Percentiles rank a stretch among this genome's conserved stretches.
These are phyloP conservation scores for Trichoderma endophyticum DNA, from an alignment of 2,329 filamentous ascomycete species.

Conservation along the genomic window DNA sequence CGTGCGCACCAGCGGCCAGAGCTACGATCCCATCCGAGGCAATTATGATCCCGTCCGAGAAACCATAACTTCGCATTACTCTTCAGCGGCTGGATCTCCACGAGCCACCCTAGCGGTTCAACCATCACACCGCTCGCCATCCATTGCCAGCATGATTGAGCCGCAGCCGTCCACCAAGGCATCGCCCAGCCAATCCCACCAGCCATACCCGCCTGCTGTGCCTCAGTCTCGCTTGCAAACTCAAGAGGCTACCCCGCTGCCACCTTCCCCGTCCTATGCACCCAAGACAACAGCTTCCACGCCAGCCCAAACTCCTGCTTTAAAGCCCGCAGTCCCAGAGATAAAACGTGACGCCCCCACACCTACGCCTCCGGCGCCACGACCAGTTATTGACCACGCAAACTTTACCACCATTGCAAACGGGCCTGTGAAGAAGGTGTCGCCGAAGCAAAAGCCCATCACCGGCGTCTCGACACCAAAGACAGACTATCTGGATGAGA, in stretches of 20 bases:
- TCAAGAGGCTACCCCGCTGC: conserved; percentile 37
- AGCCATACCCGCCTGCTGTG: conserved; percentile 27
- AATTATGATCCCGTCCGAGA: conserved; percentile 63
- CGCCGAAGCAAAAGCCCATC: conserved; percentile 46
- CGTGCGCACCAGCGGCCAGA: conserved; percentile 68
- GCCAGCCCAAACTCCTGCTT: conserved; percentile 28
- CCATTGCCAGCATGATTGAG: conserved; percentile 87
- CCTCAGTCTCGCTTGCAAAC: conserved; percentile 32
- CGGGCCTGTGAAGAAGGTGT: conserved; percentile 44
- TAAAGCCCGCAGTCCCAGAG: conserved; percentile 29
- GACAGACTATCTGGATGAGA: conserved; percentile 48
- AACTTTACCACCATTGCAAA: conserved; percentile 42
- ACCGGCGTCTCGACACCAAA: conserved; percentile 46
- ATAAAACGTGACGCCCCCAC: conserved; percentile 38
- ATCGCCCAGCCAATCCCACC: conserved; percentile 31
- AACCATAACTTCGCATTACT: conserved; percentile 54
- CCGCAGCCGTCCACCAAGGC: conserved; percentile 33
- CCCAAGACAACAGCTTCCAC: conserved; percentile 33
- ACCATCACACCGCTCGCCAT: conserved; percentile 60
- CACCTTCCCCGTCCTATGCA: conserved; percentile 42
- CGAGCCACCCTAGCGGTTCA: conserved; percentile 35
- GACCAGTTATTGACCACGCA: conserved; percentile 37
- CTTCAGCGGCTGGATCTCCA: conserved; percentile 49
- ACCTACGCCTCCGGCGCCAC: conserved; percentile 26
- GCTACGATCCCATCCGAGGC: conserved; percentile 88